Evolutionary conservation across 306 rosid genomes (phyloP).

Genomic region (Fragaria nilgerrensis): DNA sequence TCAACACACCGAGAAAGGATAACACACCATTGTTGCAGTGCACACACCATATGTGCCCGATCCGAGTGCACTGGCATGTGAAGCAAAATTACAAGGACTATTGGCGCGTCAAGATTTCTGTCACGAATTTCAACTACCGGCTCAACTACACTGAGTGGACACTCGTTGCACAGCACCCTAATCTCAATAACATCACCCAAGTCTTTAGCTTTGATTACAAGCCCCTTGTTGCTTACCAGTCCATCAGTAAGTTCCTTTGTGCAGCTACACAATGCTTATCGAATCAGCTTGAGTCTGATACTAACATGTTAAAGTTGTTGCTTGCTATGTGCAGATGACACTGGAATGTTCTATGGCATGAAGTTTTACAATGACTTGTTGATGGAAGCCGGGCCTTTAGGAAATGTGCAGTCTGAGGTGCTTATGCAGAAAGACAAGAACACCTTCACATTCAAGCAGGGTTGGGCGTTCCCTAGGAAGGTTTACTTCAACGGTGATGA

Average conservation of each 20-base stretch:
- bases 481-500: conserved; percentile 92
- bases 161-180: conserved; percentile 83
- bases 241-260: conserved; percentile 62
- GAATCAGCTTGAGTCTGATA: conserved; percentile 1
- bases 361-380: conserved; percentile 78
- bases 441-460: conserved; percentile 75
- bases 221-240: conserved; percentile 75
- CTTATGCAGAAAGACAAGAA: conserved; percentile 70
- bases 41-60: conserved; percentile 83
- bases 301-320: background rate
- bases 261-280: background rate
- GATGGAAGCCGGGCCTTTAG: conserved; percentile 86
- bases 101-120: conserved; percentile 82
- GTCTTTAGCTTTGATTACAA: conserved; percentile 86
- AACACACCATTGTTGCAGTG: conserved; percentile 75
- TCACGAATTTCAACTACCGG: conserved; percentile 74
- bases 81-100: conserved; percentile 76
- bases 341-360: conserved; percentile 94
- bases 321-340: conserved; percentile 67
- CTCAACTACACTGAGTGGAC: conserved; percentile 78
- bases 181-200: conserved; percentile 86
- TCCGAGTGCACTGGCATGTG: conserved; percentile 87
- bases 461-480: conserved; percentile 96
- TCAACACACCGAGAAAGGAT: conserved; percentile 51
- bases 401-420: conserved; percentile 85